Evolutionary conservation across 371 early-diverging fungal genomes (phyloP).

Genomic region (Lichtheimia ramosa): DNA sequence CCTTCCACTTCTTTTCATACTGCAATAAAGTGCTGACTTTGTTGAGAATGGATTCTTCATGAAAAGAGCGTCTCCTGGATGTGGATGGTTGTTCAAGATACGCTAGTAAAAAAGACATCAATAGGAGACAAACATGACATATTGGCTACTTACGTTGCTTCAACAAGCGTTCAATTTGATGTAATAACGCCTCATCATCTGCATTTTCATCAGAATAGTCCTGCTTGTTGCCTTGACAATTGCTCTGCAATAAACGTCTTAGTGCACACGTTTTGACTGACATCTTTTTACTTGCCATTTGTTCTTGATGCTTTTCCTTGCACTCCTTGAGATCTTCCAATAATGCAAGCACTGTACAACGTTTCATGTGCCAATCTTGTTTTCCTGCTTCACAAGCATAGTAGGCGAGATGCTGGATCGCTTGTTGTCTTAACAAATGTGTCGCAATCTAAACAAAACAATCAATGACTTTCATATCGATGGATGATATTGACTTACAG

Average conservation of each 20-base stretch:
- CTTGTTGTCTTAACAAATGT: slow-evolving; percentile 1
- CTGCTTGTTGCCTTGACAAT: too few relatives aligned
- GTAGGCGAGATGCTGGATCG: slow-evolving; percentile 2
- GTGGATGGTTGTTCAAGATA: background rate
- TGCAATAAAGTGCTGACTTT: slow-evolving; percentile 9
- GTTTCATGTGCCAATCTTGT: background rate
- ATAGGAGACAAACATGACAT: background rate
- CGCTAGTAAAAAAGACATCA: background rate
- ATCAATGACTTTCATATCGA: background rate
- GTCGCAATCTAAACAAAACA: background rate
- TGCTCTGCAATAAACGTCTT: too few relatives aligned
- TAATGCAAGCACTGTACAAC: background rate
- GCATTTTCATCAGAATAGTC: background rate
- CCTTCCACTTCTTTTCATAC: slow-evolving; percentile 5
- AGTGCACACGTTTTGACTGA: too few relatives aligned
- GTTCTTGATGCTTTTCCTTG: background rate
- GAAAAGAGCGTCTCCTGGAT: slow-evolving; percentile 6
- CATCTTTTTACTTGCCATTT: background rate
- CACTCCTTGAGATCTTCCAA: slow-evolving; percentile 2
- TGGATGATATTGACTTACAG: background rate
- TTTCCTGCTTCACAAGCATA: slow-evolving; percentile 6
- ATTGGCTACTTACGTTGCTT: background rate
- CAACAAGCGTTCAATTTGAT: slow-evolving; percentile 5
- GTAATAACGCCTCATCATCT: background rate
- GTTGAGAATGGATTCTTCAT: slow-evolving; percentile 4